Percentiles rank a stretch among this genome's conserved stretches.
Conservation (phyloP, 2,329 filamentous ascomycete species). For the Fusarium falciforme region DNA sequence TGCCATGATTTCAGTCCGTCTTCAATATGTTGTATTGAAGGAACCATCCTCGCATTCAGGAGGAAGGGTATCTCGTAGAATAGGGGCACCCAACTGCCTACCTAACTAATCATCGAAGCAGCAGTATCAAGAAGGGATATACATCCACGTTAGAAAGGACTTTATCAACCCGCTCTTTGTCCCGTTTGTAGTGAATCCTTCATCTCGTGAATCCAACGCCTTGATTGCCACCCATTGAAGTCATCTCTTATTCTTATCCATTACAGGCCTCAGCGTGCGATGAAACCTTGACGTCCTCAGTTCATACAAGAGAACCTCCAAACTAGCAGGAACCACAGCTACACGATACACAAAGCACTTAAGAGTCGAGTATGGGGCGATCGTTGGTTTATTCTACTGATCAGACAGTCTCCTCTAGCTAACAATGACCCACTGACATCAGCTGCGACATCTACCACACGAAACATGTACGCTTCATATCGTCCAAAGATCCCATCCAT, state of each 20-base stretch:
- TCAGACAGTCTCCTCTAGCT: background rate
- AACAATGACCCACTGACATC: background rate
- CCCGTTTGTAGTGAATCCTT: background rate
- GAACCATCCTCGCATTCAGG: background rate
- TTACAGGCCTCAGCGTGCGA: no score
- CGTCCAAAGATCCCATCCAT: background rate
- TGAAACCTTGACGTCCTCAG: background rate
- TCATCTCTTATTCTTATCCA: no score
- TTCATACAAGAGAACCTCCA: background rate
- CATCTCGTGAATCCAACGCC: background rate
- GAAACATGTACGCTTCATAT: background rate
- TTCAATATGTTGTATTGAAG: background rate
- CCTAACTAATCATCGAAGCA: background rate
- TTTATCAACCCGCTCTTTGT: background rate
- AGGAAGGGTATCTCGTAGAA: background rate
- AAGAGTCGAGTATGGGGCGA: background rate
- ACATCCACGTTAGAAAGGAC: background rate
- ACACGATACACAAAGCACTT: background rate
- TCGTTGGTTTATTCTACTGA: background rate
- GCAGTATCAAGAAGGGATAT: background rate
- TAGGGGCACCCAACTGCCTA: background rate
- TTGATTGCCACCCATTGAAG: background rate
- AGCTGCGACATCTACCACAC: background rate
- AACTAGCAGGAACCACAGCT: background rate
- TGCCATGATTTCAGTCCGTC: no score